A percentile compares a stretch with the other conserved stretches of the same genome.
Conservation (phyloP, 306 rosid genomes). For the Castanea mollissima region DNA sequence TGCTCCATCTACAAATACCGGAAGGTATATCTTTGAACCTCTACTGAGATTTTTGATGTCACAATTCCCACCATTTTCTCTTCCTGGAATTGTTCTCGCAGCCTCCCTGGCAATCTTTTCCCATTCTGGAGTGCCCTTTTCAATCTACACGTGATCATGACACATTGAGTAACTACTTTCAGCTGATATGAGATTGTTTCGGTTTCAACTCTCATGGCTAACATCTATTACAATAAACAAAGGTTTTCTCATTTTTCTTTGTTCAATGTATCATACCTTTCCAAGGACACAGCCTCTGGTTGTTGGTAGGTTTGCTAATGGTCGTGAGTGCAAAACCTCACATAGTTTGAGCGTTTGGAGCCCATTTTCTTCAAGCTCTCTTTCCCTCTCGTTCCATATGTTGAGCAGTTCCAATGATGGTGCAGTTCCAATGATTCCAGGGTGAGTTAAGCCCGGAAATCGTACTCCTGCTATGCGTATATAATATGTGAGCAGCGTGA, state of each 20-base stretch:
- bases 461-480: conserved; percentile 62
- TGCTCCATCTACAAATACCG: conserved; percentile 88
- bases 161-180: neutral
- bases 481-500: neutral
- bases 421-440: conserved; percentile 91
- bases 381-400: conserved; percentile 85
- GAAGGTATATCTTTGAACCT: conserved; percentile 87
- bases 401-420: conserved; percentile 77
- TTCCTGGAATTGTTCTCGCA: conserved; percentile 93
- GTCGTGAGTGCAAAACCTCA: conserved; percentile 86
- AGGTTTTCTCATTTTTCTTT: neutral
- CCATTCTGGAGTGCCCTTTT: conserved; percentile 64
- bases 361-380: conserved; percentile 60
- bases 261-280: conserved; percentile 42
- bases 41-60: conserved; percentile 87
- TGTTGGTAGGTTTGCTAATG: conserved; percentile 81
- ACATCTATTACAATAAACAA: neutral
- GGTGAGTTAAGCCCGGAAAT: conserved; percentile 89
- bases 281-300: conserved; percentile 71
- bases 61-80: conserved; percentile 97
- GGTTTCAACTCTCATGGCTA: neutral
- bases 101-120: conserved; percentile 83
- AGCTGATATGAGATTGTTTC: neutral
- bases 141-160: conserved; percentile 39
- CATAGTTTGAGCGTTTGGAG: conserved; percentile 57